Evolutionary conservation across 768 basidiomycete genomes (phyloP).

Genomic region (Lentinula edodes): DNA sequence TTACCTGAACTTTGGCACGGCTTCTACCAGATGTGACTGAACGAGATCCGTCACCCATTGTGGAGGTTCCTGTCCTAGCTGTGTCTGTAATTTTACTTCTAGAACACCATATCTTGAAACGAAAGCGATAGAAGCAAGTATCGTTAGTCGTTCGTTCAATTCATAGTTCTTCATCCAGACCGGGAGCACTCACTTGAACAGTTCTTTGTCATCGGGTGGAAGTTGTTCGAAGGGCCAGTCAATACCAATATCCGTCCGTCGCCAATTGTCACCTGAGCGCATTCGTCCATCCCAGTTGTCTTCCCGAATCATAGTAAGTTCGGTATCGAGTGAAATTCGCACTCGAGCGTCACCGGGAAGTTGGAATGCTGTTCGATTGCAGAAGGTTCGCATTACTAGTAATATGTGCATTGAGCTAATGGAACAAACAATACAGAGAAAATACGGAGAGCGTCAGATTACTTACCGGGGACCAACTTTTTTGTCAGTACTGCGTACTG

Average conservation of each 20-base stretch:
- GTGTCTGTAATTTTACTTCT: constrained; percentile 97
- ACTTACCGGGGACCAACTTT: constrained; percentile 75
- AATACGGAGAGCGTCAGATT: too few species aligned
- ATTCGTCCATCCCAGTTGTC: constrained; percentile 88
- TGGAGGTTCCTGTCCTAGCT: constrained; percentile 92
- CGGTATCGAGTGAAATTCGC: constrained; percentile 96
- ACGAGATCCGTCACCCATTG: constrained; percentile 97
- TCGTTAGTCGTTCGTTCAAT: too few species aligned
- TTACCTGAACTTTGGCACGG: constrained; percentile 95
- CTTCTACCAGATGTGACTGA: constrained; percentile 90
- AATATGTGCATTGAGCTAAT: neutral
- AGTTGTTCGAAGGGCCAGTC: constrained; percentile 86
- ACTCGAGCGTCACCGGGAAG: constrained; percentile 98
- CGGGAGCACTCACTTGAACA: constrained; percentile 67
- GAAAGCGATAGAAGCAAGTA: neutral
- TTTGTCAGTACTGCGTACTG: constrained; percentile 87
- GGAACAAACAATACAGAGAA: neutral
- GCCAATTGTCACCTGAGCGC: constrained; percentile 89
- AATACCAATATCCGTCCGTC: constrained; percentile 89
- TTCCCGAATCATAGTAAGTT: constrained; percentile 90
- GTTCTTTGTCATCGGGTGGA: constrained; percentile 72
- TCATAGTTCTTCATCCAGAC: neutral
- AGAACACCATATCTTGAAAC: constrained; percentile 74
- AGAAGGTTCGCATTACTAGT: constrained; percentile 92
- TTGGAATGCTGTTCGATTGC: constrained; percentile 98